Evolutionary conservation across 169 alveolate species (phyloP), one percentile per base, ranked within the genome.

Genomic region (Amoebophrya sp.): DNA sequence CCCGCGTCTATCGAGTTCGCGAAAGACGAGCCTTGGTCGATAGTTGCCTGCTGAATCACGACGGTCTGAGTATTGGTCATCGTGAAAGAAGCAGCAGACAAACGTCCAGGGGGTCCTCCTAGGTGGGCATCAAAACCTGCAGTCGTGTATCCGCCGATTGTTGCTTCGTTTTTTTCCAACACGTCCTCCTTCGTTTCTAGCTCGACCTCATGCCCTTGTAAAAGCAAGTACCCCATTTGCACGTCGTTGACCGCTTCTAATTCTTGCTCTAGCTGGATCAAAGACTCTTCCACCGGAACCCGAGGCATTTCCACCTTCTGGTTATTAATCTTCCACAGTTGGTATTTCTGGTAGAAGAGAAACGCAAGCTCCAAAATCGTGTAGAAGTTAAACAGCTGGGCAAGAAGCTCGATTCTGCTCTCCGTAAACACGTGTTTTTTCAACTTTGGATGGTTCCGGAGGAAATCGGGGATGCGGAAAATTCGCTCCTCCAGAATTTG

Each of bases 321-420:
- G 35, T n/a, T 18, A 25, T 66, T 66, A 2, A 66, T 66, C 10
- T n/a, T 18, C 35, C 32, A 66, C 83, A 66, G 38, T n/a, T 66
- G 83, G 35, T 66, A 66, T 25, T 66, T 66, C 83, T 66, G 83
- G 83, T 66, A 66, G 35, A 66, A 25, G 83, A 66, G 83, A 25
- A 66, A 66, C 0, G 18, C 39, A 7, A 66, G 32, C 1, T 66
- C 83, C 29, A 66, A 25, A 7, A 66, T 25, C 83, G 83, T 66
- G 38, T n/a, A 66, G 32, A 25, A 2, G 83, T 66, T 66, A 25
- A 66, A 66, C 32, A 25, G 32, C 10, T 66, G 32, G 32, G 35
- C 12, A 25, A 66, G 35, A 66, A 66, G 35, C 83, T 2, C 35
- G 12, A 0, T 66, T 25, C 18, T 7, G n/a, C n/a, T n/a, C n/a